Evolutionary conservation across 257 asterid species (phyloP), one percentile per base, ranked within the genome.

Genomic region (Ocimum tenuiflorum): DNA sequence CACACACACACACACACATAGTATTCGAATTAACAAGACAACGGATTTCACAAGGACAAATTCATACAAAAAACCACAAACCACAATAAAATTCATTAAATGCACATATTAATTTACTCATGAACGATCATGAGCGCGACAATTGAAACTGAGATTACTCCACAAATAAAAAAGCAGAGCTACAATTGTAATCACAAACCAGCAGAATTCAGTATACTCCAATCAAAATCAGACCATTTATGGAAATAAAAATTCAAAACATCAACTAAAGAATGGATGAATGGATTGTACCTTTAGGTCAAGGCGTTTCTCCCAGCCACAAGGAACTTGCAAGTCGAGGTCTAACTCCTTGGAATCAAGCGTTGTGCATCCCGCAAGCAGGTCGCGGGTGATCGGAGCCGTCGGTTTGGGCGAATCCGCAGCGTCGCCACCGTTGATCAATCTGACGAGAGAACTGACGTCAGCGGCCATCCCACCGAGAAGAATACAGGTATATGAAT

Each of bases 231-330:
- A 27, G 31, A 27, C n/a, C n/a, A 27, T 27, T 27, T 27, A 27
- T 1, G 4, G 31, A 27, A 27, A 27, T 27, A 27, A 27, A 27
- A 27, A 27, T 35, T 38, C 35, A 54, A 13, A 4, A 2, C 12
- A 51, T 3, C 6, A 17, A 27, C 12, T 17, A 5, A 29, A 3
- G 15, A 60, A 8, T 2, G 42, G 4, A 13, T 15, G 2, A 1
- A 10, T 6, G 54, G 13, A 9, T 57, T 38, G 35, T 58, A 91
- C 98, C 91, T 85, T 87, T 27, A 91, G 51, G 67, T 91, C 98
- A 12, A 91, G 92, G 39, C 91, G 85, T 58, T 91, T 91, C 69
- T 91, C 98, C 96, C 96, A 91, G 43, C 98, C 98, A 52, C 76
- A 81, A 18, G 98, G 98, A 8, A 87, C 98, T 43, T 89, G 94